These are phyloP conservation scores for Phytophthora pini DNA, from an alignment of 352 stramenopile genomes.

Conservation along the genomic window DNA sequence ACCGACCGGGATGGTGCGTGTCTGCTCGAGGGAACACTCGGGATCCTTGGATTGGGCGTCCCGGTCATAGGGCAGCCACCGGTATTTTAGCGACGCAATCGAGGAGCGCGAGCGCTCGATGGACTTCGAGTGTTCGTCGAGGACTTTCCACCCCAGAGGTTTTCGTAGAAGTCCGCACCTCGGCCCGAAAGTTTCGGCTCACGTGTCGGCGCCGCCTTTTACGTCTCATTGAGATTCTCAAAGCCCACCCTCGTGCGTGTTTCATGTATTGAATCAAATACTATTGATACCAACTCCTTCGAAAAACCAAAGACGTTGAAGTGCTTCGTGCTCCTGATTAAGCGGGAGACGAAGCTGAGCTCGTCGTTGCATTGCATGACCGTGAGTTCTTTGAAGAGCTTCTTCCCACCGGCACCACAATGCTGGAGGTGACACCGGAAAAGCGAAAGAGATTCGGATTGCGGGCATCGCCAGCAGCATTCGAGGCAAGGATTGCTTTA, in stretches of 20 bases:
- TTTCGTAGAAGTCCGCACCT: constrained; percentile 17
- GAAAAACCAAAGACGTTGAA: background rate
- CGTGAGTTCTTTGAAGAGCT: background rate
- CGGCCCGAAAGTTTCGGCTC: constrained; percentile 2
- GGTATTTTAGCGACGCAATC: constrained; percentile 8
- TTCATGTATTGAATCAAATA: too few relatives aligned
- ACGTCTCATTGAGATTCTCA: too few relatives aligned
- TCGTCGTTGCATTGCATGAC: constrained; percentile 9
- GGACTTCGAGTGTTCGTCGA: constrained; percentile 9
- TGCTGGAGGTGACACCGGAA: too few relatives aligned
- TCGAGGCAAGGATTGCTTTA: background rate
- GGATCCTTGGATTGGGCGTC: constrained; percentile 18
- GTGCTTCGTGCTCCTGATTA: constrained; percentile 1
- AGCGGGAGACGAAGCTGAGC: constrained; percentile 1
- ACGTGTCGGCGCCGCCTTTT: background rate
- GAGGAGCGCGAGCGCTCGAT: background rate
- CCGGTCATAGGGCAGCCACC: constrained; percentile 11
- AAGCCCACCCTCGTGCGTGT: too few relatives aligned
- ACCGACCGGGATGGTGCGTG: constrained; percentile 23
- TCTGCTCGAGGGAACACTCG: constrained; percentile 16
- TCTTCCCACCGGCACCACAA: too few relatives aligned
- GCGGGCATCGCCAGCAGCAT: background rate
- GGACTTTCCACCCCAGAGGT: constrained; percentile 28
- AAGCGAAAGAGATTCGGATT: too few relatives aligned
- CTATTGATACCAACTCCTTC: background rate